These are phyloP conservation scores for Vigna mungo DNA, from an alignment of 306 rosid genomes.

Conservation along the genomic window DNA sequence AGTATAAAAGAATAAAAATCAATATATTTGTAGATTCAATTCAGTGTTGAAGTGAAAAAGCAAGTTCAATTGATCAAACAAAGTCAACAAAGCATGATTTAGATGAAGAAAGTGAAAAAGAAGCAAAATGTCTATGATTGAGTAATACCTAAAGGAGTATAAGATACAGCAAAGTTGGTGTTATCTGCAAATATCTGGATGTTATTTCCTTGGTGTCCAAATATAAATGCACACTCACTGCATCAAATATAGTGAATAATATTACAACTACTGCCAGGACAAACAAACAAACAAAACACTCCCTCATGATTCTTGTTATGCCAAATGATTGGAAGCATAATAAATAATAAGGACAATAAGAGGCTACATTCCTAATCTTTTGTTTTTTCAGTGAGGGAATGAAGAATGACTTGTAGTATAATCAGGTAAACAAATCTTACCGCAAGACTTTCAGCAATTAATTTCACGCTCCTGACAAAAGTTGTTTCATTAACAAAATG, in stretches of 20 bases:
- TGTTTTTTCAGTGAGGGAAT: neutral
- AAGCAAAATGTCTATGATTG: too few relatives aligned
- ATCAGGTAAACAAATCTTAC: conserved; percentile 55
- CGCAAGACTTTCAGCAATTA: conserved; percentile 96
- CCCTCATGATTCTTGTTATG: neutral
- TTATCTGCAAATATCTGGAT: conserved; percentile 79
- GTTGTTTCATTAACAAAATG: conserved; percentile 70
- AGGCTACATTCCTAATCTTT: conserved; percentile 12
- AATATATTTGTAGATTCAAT: too few relatives aligned
- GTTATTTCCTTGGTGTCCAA: conserved; percentile 79
- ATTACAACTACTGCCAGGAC: conserved; percentile 5
- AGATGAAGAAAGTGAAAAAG: too few relatives aligned
- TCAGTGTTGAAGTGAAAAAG: too few relatives aligned
- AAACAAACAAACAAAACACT: conserved; percentile 10
- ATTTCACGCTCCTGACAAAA: conserved; percentile 78
- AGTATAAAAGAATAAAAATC: too few relatives aligned
- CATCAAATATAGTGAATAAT: neutral
- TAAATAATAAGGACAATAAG: neutral
- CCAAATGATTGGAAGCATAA: neutral
- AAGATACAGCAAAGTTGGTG: conserved; percentile 87
- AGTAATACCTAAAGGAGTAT: too few relatives aligned
- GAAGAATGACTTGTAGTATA: conserved; percentile 16
- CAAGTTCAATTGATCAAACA: too few relatives aligned
- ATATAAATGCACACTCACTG: neutral
- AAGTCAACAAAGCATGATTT: too few relatives aligned